Evolutionary conservation across 192 early-diverging fungal genomes (phyloP), one percentile per base, ranked within the genome.

Genomic region (Entophlyctis luteolus): DNA sequence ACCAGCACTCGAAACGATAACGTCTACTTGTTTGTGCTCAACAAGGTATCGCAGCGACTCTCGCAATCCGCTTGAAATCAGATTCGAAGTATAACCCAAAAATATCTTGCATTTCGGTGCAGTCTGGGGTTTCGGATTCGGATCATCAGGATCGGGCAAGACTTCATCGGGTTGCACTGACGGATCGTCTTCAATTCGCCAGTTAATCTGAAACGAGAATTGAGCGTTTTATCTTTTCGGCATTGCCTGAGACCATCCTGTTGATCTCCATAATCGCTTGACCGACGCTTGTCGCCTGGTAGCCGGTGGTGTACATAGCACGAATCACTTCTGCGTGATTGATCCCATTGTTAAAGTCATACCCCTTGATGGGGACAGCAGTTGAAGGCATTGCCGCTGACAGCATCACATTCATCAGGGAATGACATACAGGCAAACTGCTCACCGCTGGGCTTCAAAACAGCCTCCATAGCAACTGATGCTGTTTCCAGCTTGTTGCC

Each of bases 31-130:
- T 4, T 80, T 78, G 76, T 97, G 89, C 71, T 99, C 87, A 10
- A 91, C 92, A 33, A 99, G 77, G 71, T 88, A 99, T 27, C 87
- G 83, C 67, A 99, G 90, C 3, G 88, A 80, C 67, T 99, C 97
- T 45, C 97, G 86, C 18, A 98, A 73, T 16, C 97, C 97, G 22
- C 91, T 90, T 0, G 97, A 98, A 16, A 99, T 89, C 2, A 99
- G 81, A 69, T 99, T 99, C 25, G 97, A 99, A 4, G 97, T 99
- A 71, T 95, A 99, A 18, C 95, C 95, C 37, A 99, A 74, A 62
- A 97, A 99, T 25, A 99, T 94, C 77, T 96, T 98, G 83, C 94
- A 96, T 75, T 93, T 95, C 48, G 85, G 83, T 2, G 73, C 75
- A 25, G 70, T 62, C 25, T 92, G 86, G 29, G 81, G 75, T 48